Base-by-base conservation (phyloP, 2,329 filamentous ascomycete species). In the Alternaria viburni region DNA sequence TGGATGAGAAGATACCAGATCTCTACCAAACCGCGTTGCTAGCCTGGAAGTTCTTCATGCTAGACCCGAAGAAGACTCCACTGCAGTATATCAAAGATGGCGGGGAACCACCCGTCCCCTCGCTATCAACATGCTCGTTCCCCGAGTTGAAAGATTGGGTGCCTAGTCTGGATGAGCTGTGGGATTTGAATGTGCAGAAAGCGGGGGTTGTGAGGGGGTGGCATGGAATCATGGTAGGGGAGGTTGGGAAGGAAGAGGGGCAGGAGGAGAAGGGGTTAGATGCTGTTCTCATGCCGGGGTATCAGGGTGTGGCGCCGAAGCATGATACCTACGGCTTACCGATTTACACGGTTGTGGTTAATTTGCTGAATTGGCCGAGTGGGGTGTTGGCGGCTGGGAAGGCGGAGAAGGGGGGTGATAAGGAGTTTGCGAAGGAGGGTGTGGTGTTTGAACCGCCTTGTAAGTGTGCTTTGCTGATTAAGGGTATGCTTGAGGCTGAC, bases 341-440 rank as follows among this genome's bases (percentile, higher is more conserved):
- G 1, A 73, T 80, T 1, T 86, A 85, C 56, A 87, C 86, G 0
- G 70, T 82, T 17, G 63, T 87, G 28, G 81, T 81, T 72, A 89
- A 88, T 62, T 21, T 87, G 9, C 67, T 88, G 5, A 84, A 88
- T 72, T 87, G 84, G 68, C 86, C 86, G 4, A 81, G 84, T 4
- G 85, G 82, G 8, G 80, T 86, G 2, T 77, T 88, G 55, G 83
- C 83, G 0, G 83, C 80, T 59, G 76, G 80, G 3, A 80, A 74
- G 15, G 83, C 83, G 2, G 78, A 81, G 0, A 82, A 81, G 57
- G 71, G 75, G 6, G 61, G 79, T 25, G 85, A 86, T 63, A 72
- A 59, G 12, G 62, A 69, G 6, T 81, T 81, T 51, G 25, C 74
- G 19, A 69, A 71, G 28, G 61, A 70, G 2, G 68, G 67, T 2